Evolutionary conservation across 1,139 yeast genomes (phyloP).

Genomic region (Yamadazyma taylorii): DNA sequence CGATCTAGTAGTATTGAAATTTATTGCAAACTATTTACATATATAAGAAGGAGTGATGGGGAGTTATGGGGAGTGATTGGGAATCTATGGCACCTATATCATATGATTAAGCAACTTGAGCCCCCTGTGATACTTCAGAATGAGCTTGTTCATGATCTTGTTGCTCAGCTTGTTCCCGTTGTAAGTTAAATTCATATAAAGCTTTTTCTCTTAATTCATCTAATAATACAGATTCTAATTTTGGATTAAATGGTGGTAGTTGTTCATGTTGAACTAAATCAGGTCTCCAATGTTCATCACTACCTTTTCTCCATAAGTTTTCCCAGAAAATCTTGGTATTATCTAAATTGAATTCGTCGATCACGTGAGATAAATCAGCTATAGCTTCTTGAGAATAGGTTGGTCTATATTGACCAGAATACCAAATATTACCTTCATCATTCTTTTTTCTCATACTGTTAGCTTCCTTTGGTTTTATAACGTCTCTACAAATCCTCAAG

Average conservation of each 20-base stretch:
- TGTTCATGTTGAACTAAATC: conserved; percentile 57
- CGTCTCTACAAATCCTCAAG: conserved; percentile 72
- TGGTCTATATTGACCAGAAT: conserved; percentile 83
- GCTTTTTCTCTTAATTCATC: conserved; percentile 54
- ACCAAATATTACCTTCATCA: conserved; percentile 81
- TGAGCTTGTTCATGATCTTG: not conserved
- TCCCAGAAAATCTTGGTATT: conserved; percentile 73
- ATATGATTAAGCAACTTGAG: no score
- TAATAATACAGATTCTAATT: conserved; percentile 63
- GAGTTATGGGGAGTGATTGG: no score
- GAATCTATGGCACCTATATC: no score
- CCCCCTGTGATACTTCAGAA: conserved; percentile 2
- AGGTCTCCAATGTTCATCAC: conserved; percentile 59
- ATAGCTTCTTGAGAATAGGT: conserved; percentile 90
- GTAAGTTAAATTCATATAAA: conserved; percentile 17
- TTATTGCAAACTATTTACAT: no score
- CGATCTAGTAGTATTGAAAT: no score
- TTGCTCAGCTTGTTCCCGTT: not conserved
- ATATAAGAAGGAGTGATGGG: no score
- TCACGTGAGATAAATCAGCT: conserved; percentile 75
- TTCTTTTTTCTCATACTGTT: conserved; percentile 69
- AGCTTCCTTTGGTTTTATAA: conserved; percentile 57
- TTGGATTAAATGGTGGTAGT: conserved; percentile 61
- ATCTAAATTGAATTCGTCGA: conserved; percentile 58
- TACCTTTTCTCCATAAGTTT: conserved; percentile 83